Conservation (phyloP, 2,329 filamentous ascomycete species). For the Ophiostoma himal-ulmi region DNA sequence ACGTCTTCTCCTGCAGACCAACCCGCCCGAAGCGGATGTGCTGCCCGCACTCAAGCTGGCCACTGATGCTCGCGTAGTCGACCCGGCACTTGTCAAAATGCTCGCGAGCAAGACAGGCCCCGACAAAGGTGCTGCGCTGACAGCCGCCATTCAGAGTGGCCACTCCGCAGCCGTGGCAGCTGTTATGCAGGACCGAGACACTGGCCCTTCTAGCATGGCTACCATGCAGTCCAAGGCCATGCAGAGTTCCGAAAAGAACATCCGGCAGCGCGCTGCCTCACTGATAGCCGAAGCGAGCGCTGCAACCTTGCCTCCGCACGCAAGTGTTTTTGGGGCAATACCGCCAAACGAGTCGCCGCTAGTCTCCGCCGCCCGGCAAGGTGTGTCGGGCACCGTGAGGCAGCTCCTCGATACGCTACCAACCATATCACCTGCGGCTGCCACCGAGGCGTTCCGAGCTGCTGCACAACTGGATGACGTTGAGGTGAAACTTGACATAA, state of each 20-base stretch:
- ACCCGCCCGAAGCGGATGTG: neutral
- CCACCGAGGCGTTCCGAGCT: neutral
- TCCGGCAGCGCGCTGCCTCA: too few species aligned
- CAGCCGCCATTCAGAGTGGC: too few species aligned
- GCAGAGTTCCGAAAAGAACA: too few species aligned
- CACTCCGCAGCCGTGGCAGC: too few species aligned
- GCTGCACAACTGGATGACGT: neutral
- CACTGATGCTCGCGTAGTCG: neutral
- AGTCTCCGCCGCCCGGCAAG: neutral
- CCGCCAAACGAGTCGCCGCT: neutral
- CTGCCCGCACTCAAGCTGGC: neutral
- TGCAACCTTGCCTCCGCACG: too few species aligned
- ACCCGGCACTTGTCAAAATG: neutral
- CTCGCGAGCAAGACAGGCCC: neutral
- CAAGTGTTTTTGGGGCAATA: neutral
- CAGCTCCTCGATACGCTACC: neutral
- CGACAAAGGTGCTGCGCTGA: too few species aligned
- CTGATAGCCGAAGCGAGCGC: too few species aligned
- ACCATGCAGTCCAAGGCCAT: too few species aligned
- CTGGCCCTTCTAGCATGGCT: too few species aligned
- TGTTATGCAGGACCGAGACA: too few species aligned
- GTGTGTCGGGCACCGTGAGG: neutral
- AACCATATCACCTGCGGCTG: neutral
- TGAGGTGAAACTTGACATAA: neutral
- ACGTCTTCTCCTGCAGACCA: neutral